Evolutionary conservation across 2,329 filamentous ascomycete genomes (phyloP).

Genomic region (Onygena corvina): DNA sequence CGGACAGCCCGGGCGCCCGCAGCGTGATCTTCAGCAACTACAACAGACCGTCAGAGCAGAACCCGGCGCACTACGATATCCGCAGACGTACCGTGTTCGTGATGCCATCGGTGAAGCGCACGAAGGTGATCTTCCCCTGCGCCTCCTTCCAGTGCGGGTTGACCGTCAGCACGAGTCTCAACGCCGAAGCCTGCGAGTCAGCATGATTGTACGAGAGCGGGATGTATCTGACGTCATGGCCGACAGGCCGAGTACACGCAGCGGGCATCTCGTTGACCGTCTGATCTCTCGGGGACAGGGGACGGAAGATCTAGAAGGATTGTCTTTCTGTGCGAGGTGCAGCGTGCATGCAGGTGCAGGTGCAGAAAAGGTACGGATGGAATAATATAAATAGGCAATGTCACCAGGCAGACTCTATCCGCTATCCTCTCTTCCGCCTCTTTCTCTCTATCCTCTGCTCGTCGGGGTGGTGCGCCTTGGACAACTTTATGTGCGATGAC

Average conservation of each 20-base stretch:
- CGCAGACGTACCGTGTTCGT: constrained; percentile 64
- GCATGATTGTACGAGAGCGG: constrained; percentile 65
- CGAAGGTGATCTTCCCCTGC: constrained; percentile 66
- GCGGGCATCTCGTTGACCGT: background rate
- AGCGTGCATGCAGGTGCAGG: background rate
- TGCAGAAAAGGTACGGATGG: background rate
- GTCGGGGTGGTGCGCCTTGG: constrained; percentile 4
- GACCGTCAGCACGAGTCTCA: constrained; percentile 64
- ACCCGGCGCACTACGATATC: background rate
- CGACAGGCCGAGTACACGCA: constrained; percentile 8
- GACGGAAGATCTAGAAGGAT: too few species aligned
- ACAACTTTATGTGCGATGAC: constrained; percentile 7
- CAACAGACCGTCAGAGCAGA: constrained; percentile 7
- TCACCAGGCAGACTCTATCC: constrained; percentile 5
- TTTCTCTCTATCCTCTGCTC: too few species aligned
- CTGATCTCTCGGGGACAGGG: background rate
- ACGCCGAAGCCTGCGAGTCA: constrained; percentile 66
- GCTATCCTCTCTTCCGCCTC: too few species aligned
- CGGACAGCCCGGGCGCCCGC: constrained; percentile 51
- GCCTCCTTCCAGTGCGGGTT: constrained; percentile 69
- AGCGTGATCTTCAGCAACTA: constrained; percentile 43
- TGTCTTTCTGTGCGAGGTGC: background rate
- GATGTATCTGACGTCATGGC: constrained; percentile 41
- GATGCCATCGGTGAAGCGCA: constrained; percentile 93
- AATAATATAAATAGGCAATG: constrained; percentile 6